Conservation (phyloP, 495 filamentous ascomycete species). For the Neurospora tetrasperma region DNA sequence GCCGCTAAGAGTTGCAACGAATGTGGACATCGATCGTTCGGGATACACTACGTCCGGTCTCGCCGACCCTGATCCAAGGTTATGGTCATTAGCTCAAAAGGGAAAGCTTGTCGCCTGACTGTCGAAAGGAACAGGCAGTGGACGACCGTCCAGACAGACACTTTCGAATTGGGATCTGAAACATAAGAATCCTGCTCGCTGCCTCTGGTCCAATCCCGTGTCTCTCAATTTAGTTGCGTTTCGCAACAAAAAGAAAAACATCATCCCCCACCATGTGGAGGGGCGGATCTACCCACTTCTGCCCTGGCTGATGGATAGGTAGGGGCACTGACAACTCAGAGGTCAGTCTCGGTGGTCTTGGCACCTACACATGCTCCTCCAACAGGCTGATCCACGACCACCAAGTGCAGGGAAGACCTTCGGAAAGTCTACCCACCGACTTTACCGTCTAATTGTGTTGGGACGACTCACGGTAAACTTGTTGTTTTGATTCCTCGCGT, state of each 20-base stretch:
- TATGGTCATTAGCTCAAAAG: neutral
- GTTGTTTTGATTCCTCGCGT: neutral
- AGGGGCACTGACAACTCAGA: constrained; percentile 10
- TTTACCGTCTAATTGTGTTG: neutral
- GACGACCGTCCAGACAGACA: neutral
- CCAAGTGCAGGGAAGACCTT: neutral
- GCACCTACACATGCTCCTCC: constrained; percentile 1
- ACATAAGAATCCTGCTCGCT: neutral
- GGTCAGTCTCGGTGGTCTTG: constrained; percentile 2
- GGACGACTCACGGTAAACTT: neutral
- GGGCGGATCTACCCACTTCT: constrained; percentile 8
- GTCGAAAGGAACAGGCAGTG: neutral
- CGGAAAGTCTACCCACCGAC: neutral
- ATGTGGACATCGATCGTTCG: neutral
- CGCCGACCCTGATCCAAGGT: neutral
- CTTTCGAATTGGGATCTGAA: neutral
- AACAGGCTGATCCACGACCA: neutral
- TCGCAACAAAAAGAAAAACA: constrained; percentile 6
- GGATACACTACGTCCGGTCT: neutral
- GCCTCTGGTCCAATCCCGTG: neutral
- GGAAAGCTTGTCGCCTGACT: neutral
- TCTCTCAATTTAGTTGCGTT: neutral
- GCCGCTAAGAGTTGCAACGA: neutral
- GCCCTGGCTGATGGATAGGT: constrained; percentile 5
- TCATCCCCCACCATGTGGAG: constrained; percentile 11